Evolutionary conservation across 2,329 filamentous ascomycete species (phyloP).

Genomic region (Monosporascus sp.): DNA sequence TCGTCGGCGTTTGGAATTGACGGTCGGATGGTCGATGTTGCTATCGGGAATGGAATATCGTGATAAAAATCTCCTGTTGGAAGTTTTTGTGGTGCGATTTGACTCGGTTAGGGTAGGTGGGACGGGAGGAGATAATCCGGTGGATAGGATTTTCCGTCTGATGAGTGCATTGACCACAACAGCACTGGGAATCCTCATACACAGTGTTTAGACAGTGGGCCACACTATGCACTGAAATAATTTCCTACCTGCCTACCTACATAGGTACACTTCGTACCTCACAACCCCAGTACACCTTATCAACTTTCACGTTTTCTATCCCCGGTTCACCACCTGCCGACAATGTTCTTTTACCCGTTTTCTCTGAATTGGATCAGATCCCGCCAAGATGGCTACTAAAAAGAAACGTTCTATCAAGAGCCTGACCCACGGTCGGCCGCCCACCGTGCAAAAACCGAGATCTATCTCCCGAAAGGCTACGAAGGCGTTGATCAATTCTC

Average conservation of each 20-base stretch:
- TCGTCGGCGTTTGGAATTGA: conserved; percentile 1
- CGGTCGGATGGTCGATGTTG: not conserved
- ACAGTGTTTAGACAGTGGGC: too few relatives aligned
- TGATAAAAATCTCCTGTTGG: not conserved
- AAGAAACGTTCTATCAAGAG: conserved; percentile 42
- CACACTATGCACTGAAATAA: too few relatives aligned
- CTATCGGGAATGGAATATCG: not conserved
- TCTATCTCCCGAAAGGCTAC: conserved; percentile 62
- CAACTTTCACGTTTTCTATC: too few relatives aligned
- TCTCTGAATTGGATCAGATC: not conserved
- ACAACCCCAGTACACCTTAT: too few relatives aligned
- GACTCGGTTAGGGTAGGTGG: not conserved
- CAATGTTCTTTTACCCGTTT: too few relatives aligned
- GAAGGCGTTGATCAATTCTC: conserved; percentile 57
- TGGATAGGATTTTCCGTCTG: too few relatives aligned
- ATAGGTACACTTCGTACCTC: too few relatives aligned
- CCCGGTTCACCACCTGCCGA: too few relatives aligned
- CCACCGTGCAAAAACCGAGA: conserved; percentile 43
- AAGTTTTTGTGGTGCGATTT: not conserved
- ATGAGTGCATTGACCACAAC: too few relatives aligned
- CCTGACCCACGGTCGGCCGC: conserved; percentile 50
- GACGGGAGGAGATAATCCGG: too few relatives aligned
- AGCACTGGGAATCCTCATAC: too few relatives aligned
- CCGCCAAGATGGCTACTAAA: conserved; percentile 35
- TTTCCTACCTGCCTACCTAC: too few relatives aligned